Base-by-base conservation (phyloP, 805 yeast species). In the Starmerella apis region DNA sequence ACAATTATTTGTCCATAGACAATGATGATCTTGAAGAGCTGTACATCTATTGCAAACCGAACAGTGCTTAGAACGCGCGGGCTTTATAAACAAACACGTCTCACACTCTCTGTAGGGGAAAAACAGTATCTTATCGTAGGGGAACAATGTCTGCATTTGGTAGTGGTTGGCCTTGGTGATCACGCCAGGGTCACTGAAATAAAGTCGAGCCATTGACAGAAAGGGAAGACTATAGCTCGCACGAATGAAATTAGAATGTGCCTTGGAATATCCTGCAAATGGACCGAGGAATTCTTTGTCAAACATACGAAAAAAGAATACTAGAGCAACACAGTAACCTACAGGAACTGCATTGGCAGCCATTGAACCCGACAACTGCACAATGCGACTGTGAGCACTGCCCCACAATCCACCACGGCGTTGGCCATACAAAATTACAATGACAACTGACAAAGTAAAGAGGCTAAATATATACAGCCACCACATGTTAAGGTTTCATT, bases 61-160 rank as follows among this genome's bases (percentile, higher is more conserved):
- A 61, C 83, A 79, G 61, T 79, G 83, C 60, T 78, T 79, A 13
- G 80, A 74, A 25, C 83, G 63, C 3, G 83, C 83, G 0, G 83
- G 83, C 46, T 64, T 77, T 63, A 51, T 61, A 39, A 57, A 59
- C 46, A 56, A 57, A 53, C 83, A 79, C 0, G 82, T 79, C 14
- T 64, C 30, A 60, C 83, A 79, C 16, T 54, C 57, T 13, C 64
- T 67, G 44, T 64, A 66, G 6, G 73, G 68, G 59, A 76, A 72
- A 63, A 73, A 83, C 20, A 82, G 69, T 32, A 82, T 61, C 20
- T 70, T 65, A 60, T 83, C 85, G 56, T 65, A 71, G 1, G 60
- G 57, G 56, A 68, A 72, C 30, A 49, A 35, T 8, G 38, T 43
- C 31, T 62, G 36, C 9, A 54, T 62, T 44, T 50, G 51, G 18